Percentiles rank a stretch among this genome's conserved stretches.
Conservation (phyloP, 345 rosid species). For the Nephelium lappaceum region DNA sequence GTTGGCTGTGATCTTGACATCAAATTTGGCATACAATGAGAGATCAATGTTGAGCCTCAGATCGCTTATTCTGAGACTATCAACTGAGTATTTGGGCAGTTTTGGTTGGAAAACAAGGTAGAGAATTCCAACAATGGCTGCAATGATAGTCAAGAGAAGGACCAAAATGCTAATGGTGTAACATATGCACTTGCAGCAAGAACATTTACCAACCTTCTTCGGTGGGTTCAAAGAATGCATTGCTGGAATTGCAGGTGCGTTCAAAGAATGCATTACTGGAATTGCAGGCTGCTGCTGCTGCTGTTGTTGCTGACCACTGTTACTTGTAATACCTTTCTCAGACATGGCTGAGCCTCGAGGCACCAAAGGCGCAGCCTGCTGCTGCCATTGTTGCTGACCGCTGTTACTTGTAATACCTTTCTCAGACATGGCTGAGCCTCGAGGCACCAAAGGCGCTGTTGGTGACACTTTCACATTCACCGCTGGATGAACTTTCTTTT, state of each 20-base stretch:
- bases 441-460: slow-evolving; percentile 3
- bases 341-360: neutral
- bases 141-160: slow-evolving; percentile 43
- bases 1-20: slow-evolving; percentile 75
- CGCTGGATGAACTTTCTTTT: slow-evolving; percentile 19
- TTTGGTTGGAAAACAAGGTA: slow-evolving; percentile 76
- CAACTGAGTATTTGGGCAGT: slow-evolving; percentile 67
- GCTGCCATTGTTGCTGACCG: slow-evolving; percentile 12
- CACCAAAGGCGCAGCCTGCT: slow-evolving; percentile 7
- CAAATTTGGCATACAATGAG: slow-evolving; percentile 63
- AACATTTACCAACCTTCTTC: slow-evolving; percentile 5
- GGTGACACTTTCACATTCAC: slow-evolving; percentile 10
- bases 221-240: slow-evolving; percentile 24
- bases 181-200: slow-evolving; percentile 60
- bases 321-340: neutral
- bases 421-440: neutral
- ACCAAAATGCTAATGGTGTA: slow-evolving; percentile 55
- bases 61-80: slow-evolving; percentile 62
- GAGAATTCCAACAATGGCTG: slow-evolving; percentile 49
- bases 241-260: slow-evolving; percentile 26
- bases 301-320: slow-evolving; percentile 8
- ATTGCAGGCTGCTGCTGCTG: no score
- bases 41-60: slow-evolving; percentile 68
- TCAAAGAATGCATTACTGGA: no score
- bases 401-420: neutral